Evolutionary conservation across 164 flowering plant species (phyloP).

Genomic region (Tetracentron sinense): DNA sequence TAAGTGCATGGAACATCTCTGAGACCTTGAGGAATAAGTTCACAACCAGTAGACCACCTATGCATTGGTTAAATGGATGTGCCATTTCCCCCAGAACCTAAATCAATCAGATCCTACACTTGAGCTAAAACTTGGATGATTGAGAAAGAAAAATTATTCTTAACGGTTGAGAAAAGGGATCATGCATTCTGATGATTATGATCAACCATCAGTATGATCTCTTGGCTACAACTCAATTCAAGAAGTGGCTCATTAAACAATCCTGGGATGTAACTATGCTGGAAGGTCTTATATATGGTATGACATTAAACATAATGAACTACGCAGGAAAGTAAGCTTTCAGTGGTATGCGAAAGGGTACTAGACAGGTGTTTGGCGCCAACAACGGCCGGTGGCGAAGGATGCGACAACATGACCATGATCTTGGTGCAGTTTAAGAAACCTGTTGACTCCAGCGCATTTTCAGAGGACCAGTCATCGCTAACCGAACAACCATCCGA

Average conservation of each 20-base stretch:
- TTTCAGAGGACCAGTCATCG: constrained; percentile 35
- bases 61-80: constrained; percentile 1
- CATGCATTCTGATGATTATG: too few species aligned
- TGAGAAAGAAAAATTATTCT: too few species aligned
- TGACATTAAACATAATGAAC: not conserved
- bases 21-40: too few species aligned
- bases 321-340: constrained; percentile 84
- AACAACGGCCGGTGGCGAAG: constrained; percentile 83
- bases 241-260: not conserved
- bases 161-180: too few species aligned
- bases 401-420: constrained; percentile 99
- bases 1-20: constrained; percentile 26
- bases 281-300: not conserved
- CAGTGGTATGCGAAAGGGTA: constrained; percentile 78
- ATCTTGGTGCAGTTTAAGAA: constrained; percentile 92
- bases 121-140: too few species aligned
- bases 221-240: too few species aligned
- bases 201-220: not conserved
- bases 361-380: constrained; percentile 94
- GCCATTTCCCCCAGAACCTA: too few species aligned
- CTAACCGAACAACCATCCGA: constrained; percentile 23
- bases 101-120: too few species aligned
- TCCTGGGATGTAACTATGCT: not conserved
- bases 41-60: not conserved
- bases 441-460: constrained; percentile 23